Evolutionary conservation across 192 early-diverging fungal species (phyloP).

Genomic region (Coemansia pectinata): DNA sequence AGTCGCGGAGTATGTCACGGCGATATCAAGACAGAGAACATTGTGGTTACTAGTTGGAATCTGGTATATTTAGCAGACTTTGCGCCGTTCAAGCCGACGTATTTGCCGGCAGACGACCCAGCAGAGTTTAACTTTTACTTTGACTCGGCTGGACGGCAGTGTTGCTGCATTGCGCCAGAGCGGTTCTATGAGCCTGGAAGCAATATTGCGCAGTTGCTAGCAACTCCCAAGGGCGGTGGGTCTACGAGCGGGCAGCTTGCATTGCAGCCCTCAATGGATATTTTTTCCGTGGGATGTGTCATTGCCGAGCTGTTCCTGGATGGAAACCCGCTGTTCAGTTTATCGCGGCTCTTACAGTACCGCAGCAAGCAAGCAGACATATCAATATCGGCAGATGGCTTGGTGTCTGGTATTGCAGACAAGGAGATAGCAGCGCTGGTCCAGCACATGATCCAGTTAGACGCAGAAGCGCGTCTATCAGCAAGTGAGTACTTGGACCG

Average conservation of each 20-base stretch:
- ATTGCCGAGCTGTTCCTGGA: conserved; percentile 96
- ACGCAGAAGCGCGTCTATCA: conserved; percentile 70
- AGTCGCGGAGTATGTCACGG: conserved; percentile 78
- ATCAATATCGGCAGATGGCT: conserved; percentile 63
- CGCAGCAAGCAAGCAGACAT: conserved; percentile 22
- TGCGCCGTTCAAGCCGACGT: conserved; percentile 89
- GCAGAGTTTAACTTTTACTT: conserved; percentile 97
- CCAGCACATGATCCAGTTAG: conserved; percentile 84
- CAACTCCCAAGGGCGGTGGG: conserved; percentile 3
- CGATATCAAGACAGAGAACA: conserved; percentile 95
- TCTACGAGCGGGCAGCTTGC: conserved; percentile 31
- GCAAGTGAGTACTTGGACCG: conserved; percentile 76
- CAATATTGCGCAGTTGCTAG: conserved; percentile 28
- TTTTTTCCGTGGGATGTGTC: conserved; percentile 88
- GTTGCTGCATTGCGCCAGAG: conserved; percentile 95
- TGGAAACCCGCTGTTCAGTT: conserved; percentile 86
- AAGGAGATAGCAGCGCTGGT: conserved; percentile 74
- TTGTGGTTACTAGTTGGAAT: conserved; percentile 94
- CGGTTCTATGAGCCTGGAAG: conserved; percentile 80
- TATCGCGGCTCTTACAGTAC: conserved; percentile 92
- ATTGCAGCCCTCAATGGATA: conserved; percentile 85
- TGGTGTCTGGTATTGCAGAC: conserved; percentile 84
- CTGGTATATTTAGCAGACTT: conserved; percentile 91
- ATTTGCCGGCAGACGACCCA: conserved; percentile 93
- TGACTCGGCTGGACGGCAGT: conserved; percentile 84